A percentile compares a stretch with the other conserved stretches of the same genome.
Conservation (phyloP, 139 green algal genomes). For the Chlorella sp. region DNA sequence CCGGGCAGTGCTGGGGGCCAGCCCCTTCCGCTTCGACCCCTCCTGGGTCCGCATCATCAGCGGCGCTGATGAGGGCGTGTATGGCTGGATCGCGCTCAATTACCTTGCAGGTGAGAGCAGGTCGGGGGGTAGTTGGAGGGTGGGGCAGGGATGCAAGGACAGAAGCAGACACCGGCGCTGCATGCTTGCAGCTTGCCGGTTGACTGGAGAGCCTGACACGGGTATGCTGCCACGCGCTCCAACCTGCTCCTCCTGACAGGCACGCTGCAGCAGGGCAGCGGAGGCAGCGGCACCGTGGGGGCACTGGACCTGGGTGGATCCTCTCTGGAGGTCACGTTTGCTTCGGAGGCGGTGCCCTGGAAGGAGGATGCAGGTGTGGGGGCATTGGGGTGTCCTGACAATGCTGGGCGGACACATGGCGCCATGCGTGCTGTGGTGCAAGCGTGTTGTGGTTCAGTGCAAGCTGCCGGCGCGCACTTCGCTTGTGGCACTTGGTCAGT, state of each 20-base stretch:
- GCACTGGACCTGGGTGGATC: conserved; percentile 84
- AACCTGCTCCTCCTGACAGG: not conserved
- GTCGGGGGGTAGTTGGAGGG: too few species aligned
- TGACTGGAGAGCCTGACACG: not conserved
- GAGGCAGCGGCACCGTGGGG: conserved; percentile 58
- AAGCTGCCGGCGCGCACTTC: not conserved
- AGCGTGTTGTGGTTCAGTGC: not conserved
- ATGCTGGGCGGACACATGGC: too few species aligned
- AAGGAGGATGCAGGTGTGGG: conserved; percentile 9
- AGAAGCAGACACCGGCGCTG: too few species aligned
- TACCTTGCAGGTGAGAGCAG: conserved; percentile 58
- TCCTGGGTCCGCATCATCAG: conserved; percentile 82
- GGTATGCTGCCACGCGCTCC: too few species aligned
- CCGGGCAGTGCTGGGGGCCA: conserved; percentile 44
- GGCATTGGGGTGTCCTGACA: too few species aligned
- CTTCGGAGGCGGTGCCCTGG: not conserved
- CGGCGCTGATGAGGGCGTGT: conserved; percentile 86
- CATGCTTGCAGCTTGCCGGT: too few species aligned
- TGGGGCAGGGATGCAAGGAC: too few species aligned
- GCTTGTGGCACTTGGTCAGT: too few species aligned
- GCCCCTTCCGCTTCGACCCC: conserved; percentile 73
- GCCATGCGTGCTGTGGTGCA: too few species aligned
- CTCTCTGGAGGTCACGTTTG: conserved; percentile 78
- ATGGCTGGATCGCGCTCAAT: conserved; percentile 88
- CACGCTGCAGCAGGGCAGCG: not conserved